Conservation (phyloP, 371 early-diverging fungal species). For the Mucor circinelloides region DNA sequence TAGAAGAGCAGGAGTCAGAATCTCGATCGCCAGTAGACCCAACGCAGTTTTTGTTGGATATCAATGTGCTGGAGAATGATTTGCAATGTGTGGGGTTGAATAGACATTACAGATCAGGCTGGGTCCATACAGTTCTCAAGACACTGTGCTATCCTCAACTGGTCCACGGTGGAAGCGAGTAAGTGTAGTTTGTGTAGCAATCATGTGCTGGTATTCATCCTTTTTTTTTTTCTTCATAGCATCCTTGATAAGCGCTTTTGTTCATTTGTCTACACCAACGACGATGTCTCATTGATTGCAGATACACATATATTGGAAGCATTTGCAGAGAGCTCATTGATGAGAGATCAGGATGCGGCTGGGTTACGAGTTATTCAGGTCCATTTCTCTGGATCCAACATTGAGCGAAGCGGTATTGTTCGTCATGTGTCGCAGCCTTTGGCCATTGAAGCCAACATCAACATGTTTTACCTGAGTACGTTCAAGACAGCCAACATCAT, state of each 20-base stretch:
- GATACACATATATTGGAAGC: conserved; percentile 51
- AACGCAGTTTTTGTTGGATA: conserved; percentile 18
- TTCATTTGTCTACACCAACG: conserved; percentile 61
- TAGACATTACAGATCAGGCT: conserved; percentile 32
- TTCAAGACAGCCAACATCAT: conserved; percentile 64
- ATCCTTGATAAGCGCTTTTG: conserved; percentile 44
- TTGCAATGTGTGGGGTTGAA: conserved; percentile 59
- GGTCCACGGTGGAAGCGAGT: conserved; percentile 16
- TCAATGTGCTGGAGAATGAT: conserved; percentile 39
- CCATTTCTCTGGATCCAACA: conserved; percentile 50
- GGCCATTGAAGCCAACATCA: conserved; percentile 46
- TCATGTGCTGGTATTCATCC: neutral
- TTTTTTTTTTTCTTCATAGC: neutral
- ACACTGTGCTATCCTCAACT: conserved; percentile 55
- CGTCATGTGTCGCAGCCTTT: conserved; percentile 61
- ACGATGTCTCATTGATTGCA: conserved; percentile 63
- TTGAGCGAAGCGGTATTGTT: conserved; percentile 64
- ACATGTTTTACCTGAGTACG: conserved; percentile 62
- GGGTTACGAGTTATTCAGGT: conserved; percentile 60
- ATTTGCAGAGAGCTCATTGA: conserved; percentile 55
- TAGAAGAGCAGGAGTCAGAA: neutral
- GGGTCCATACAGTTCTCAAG: conserved; percentile 53
- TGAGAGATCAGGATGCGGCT: conserved; percentile 44
- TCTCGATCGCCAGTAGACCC: conserved; percentile 8
- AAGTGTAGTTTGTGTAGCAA: conserved; percentile 8